These are phyloP conservation scores for Torrubiellomyces zombiae DNA, from an alignment of 2,329 filamentous ascomycete species.

Conservation along the genomic window DNA sequence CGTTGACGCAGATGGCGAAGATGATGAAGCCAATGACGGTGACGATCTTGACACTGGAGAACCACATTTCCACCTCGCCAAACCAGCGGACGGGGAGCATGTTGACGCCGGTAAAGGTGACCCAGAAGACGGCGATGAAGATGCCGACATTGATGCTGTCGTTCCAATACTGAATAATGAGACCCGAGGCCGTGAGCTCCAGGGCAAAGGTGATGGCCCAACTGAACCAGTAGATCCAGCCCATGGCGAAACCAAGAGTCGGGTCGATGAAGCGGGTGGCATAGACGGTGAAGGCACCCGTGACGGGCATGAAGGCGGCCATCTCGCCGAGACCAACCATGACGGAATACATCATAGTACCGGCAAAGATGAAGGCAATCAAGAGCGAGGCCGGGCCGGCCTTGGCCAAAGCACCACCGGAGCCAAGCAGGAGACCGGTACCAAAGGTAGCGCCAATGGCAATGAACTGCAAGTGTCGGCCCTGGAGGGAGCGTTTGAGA, in stretches of 20 bases:
- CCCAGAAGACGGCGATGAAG: constrained; percentile 59
- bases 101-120: constrained; percentile 51
- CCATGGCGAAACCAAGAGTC: constrained; percentile 59
- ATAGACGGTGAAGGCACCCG: constrained; percentile 62
- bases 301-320: constrained; percentile 60
- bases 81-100: constrained; percentile 57
- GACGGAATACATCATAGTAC: constrained; percentile 56
- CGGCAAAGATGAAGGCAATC: constrained; percentile 53
- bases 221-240: constrained; percentile 72
- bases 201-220: constrained; percentile 60
- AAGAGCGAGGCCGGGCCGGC: constrained; percentile 50
- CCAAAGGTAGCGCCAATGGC: constrained; percentile 48
- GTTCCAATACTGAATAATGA: constrained; percentile 66
- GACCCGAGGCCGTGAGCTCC: constrained; percentile 53
- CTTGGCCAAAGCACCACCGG: constrained; percentile 42
- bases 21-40: constrained; percentile 62
- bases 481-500: constrained; percentile 19
- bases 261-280: constrained; percentile 59
- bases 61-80: constrained; percentile 66
- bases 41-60: constrained; percentile 60
- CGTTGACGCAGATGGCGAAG: constrained; percentile 59
- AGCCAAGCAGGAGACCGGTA: constrained; percentile 56
- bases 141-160: constrained; percentile 45
- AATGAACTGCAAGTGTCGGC: constrained; percentile 31
- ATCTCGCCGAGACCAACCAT: constrained; percentile 59